Evolutionary conservation across 1,284 basidiomycete genomes (phyloP).

Genomic region (Trichosporon ovoides): DNA sequence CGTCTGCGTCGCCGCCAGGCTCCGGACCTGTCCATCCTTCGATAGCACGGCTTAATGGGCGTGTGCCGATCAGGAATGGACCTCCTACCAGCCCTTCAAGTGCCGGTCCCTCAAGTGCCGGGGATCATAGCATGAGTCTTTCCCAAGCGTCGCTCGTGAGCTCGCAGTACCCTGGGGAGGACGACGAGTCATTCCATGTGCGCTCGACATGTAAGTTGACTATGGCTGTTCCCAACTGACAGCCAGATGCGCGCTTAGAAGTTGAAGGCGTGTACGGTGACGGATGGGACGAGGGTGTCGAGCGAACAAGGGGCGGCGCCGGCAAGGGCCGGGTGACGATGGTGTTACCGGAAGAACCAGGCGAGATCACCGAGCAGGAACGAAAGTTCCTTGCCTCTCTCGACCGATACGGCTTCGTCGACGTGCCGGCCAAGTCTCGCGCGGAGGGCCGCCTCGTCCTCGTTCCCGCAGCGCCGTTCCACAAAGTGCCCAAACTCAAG

Average conservation of each 20-base stretch:
- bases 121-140: conserved; percentile 4
- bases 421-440: conserved; percentile 55
- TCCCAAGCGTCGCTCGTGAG: conserved; percentile 12
- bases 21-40: not conserved
- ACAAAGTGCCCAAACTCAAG: conserved; percentile 57
- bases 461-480: conserved; percentile 60
- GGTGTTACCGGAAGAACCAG: conserved; percentile 51
- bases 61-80: not conserved
- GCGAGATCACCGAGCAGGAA: conserved; percentile 53
- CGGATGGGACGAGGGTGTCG: conserved; percentile 82
- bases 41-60: conserved; percentile 4
- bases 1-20: not conserved
- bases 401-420: conserved; percentile 77
- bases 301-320: conserved; percentile 81
- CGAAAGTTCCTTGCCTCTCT: conserved; percentile 63
- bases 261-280: conserved; percentile 80
- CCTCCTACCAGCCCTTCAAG: not conserved
- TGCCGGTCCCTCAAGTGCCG: not conserved
- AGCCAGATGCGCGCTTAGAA: conserved; percentile 68
- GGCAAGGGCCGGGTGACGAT: conserved; percentile 49
- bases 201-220: conserved; percentile 62
- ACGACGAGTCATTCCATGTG: conserved; percentile 77
- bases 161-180: conserved; percentile 56
- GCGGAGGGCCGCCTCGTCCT: conserved; percentile 68
- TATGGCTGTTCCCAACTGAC: not conserved